Evolutionary conservation across 2,329 filamentous ascomycete genomes (phyloP).

Genomic region (Colletotrichum endophyticum): DNA sequence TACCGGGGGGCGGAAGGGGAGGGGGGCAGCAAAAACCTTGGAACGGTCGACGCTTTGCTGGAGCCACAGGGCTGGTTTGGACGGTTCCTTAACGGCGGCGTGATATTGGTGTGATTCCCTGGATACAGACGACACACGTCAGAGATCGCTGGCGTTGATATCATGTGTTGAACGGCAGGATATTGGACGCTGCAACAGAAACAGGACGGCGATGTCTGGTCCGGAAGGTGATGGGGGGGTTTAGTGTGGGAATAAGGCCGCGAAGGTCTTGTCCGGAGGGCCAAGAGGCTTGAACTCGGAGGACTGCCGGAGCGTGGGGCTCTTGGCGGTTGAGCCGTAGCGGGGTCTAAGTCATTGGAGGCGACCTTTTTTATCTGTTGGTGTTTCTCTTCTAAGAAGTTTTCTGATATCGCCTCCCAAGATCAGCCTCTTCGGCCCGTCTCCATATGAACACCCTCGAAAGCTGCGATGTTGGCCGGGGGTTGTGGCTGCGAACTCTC

Average conservation of each 20-base stretch:
- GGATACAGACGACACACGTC: not conserved
- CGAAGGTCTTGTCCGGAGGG: not conserved
- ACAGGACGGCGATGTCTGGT: not conserved
- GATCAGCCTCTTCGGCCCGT: not conserved
- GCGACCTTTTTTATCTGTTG: not conserved
- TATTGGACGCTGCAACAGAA: not conserved
- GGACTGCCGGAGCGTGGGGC: conserved; percentile 8
- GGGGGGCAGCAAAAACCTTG: not conserved
- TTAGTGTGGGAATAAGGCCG: not conserved
- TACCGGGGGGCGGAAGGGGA: not conserved
- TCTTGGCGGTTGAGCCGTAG: not conserved
- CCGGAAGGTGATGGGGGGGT: not conserved
- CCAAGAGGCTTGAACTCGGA: conserved; percentile 9
- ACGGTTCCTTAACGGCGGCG: not conserved
- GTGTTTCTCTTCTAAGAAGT: not conserved
- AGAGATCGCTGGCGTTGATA: not conserved
- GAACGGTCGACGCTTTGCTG: not conserved
- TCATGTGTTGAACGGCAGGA: not conserved
- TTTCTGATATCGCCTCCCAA: not conserved
- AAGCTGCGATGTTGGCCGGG: not conserved
- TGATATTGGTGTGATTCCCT: not conserved
- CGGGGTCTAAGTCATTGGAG: not conserved
- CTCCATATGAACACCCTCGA: not conserved
- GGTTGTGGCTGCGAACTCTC: not conserved
- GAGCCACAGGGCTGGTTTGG: not conserved